A percentile compares a stretch with the other conserved stretches of the same genome.
These are phyloP conservation scores for Talaromyces atroroseus DNA, from an alignment of 2,329 filamentous ascomycete genomes.

Conservation along the genomic window DNA sequence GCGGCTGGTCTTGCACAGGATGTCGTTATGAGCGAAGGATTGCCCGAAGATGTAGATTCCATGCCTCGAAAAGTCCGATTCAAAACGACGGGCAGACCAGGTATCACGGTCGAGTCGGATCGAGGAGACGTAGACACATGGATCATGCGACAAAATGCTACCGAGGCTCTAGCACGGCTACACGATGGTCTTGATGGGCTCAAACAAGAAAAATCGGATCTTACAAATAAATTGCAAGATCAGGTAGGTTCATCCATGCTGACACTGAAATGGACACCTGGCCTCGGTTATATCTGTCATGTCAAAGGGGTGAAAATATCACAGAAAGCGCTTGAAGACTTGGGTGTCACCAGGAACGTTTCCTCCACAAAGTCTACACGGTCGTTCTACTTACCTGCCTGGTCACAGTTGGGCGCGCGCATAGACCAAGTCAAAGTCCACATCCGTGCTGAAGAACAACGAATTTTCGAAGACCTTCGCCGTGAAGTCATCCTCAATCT, in stretches of 20 bases:
- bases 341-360: slow-evolving; percentile 52
- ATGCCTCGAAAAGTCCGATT: slow-evolving; percentile 49
- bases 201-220: slow-evolving; percentile 51
- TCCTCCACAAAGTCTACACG: slow-evolving; percentile 77
- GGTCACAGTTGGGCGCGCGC: slow-evolving; percentile 72
- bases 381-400: slow-evolving; percentile 76
- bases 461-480: slow-evolving; percentile 69
- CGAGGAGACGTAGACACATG: slow-evolving; percentile 48
- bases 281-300: slow-evolving; percentile 84
- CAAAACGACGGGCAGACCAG: slow-evolving; percentile 23
- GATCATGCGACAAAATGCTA: slow-evolving; percentile 64
- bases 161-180: slow-evolving; percentile 57
- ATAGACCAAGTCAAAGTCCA: slow-evolving; percentile 72
- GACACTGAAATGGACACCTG: slow-evolving; percentile 78
- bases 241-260: slow-evolving; percentile 60
- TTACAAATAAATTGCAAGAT: slow-evolving; percentile 59
- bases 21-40: slow-evolving; percentile 61
- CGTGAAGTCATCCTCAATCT: slow-evolving; percentile 73
- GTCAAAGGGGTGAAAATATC: slow-evolving; percentile 72
- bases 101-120: slow-evolving; percentile 29
- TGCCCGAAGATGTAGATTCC: slow-evolving; percentile 50
- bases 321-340: slow-evolving; percentile 36
- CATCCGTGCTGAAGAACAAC: slow-evolving; percentile 78
- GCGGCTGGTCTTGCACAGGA: slow-evolving; percentile 70
- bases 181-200: slow-evolving; percentile 63